Conservation (phyloP, 169 alveolate genomes). For the Hammondia hammondi region DNA sequence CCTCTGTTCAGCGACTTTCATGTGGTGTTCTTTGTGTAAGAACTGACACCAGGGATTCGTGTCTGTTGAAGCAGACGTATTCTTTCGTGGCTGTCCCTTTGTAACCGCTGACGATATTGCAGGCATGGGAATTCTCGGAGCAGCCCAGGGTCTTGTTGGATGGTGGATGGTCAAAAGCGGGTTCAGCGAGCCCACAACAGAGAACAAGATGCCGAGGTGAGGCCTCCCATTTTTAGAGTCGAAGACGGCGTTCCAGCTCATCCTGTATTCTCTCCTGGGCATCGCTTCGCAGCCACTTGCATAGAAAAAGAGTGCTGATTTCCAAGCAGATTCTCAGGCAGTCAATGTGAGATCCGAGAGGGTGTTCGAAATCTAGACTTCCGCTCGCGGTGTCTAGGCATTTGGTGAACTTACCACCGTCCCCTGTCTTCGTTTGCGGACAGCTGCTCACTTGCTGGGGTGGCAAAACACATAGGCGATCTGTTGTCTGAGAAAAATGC, state of each 20-base stretch:
- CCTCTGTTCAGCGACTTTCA: no score
- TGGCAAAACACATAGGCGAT: not conserved
- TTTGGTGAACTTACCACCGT: not conserved
- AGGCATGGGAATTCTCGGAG: slow-evolving; percentile 64
- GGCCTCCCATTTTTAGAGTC: not conserved
- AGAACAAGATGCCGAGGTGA: slow-evolving; percentile 39
- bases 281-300: no score
- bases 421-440: not conserved
- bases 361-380: no score
- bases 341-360: no score
- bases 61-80: not conserved
- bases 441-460: not conserved
- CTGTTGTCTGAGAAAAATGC: not conserved
- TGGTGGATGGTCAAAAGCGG: slow-evolving; percentile 76
- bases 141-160: slow-evolving; percentile 67
- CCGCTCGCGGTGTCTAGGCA: not conserved
- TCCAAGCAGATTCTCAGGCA: no score
- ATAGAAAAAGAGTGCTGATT: no score
- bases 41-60: not conserved
- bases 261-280: no score
- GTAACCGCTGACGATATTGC: not conserved
- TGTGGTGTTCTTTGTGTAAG: no score
- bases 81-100: not conserved
- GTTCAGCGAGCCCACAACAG: slow-evolving; percentile 59
- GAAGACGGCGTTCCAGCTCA: no score